Percentiles rank a stretch among this genome's conserved stretches.
phyloP scores from a whole-genome alignment of 371 early-diverging fungal species.

The Rhizopus stolonifer region DNA sequence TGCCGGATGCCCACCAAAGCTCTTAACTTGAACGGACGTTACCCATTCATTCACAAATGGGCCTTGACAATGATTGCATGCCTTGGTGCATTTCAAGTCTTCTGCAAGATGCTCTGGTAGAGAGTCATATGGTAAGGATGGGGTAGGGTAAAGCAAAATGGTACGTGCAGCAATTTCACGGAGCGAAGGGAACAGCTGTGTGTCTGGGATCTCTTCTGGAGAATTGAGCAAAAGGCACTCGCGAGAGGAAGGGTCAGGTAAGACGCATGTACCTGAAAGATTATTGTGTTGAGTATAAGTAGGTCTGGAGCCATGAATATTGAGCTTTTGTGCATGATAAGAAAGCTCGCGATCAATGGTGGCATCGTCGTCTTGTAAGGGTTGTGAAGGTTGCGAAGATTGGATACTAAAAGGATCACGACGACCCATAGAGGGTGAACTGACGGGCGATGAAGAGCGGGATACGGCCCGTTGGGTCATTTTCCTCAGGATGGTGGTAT shows the following conservation, averaged over 20 bases:
- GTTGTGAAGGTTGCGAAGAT: not conserved
- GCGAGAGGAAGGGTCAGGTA: constrained; percentile 12
- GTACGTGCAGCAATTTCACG: constrained; percentile 19
- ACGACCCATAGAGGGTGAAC: constrained; percentile 10
- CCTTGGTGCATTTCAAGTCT: constrained; percentile 31
- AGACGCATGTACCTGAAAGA: constrained; percentile 1
- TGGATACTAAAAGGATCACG: constrained; percentile 4
- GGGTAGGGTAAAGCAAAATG: constrained; percentile 17
- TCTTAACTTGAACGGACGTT: constrained; percentile 59
- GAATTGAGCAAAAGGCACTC: constrained; percentile 1
- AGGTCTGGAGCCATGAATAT: constrained; percentile 39
- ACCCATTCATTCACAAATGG: constrained; percentile 67
- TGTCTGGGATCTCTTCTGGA: not conserved
- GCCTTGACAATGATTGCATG: constrained; percentile 49
- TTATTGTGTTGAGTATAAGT: not conserved
- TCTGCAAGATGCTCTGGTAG: constrained; percentile 47
- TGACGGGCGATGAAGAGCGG: constrained; percentile 25
- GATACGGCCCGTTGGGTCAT: constrained; percentile 54
- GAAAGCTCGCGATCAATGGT: constrained; percentile 45
- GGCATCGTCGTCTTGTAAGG: constrained; percentile 39
- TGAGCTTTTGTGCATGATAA: constrained; percentile 42
- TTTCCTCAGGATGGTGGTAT: constrained; percentile 47
- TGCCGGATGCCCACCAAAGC: constrained; percentile 60
- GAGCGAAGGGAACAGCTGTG: constrained; percentile 17
- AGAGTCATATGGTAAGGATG: constrained; percentile 21